These are phyloP conservation scores for Fusarium penzigii DNA, from an alignment of 2,329 filamentous ascomycete genomes.

Conservation along the genomic window DNA sequence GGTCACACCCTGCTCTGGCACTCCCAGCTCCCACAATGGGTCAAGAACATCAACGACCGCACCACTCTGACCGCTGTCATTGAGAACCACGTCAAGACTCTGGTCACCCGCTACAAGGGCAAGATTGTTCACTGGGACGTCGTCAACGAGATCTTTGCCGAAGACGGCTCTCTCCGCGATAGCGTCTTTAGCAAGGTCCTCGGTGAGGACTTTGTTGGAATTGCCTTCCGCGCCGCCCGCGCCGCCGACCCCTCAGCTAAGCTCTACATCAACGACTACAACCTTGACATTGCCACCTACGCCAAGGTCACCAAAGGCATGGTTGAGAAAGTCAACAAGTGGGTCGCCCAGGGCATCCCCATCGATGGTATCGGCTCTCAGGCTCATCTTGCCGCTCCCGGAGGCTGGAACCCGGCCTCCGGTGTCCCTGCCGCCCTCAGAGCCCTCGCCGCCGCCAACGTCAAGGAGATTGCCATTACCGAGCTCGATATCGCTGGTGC, in stretches of 20 bases:
- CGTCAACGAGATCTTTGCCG: conserved; percentile 65
- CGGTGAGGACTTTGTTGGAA: conserved; percentile 68
- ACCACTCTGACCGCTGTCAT: conserved; percentile 55
- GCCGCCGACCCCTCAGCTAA: conserved; percentile 66
- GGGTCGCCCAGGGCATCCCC: conserved; percentile 57
- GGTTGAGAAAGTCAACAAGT: conserved; percentile 61
- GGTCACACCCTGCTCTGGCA: conserved; percentile 71
- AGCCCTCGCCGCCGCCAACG: conserved; percentile 49
- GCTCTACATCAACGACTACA: conserved; percentile 77
- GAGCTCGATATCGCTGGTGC: conserved; percentile 68
- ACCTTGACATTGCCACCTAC: conserved; percentile 61
- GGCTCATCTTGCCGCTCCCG: conserved; percentile 51
- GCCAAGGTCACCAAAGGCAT: conserved; percentile 62
- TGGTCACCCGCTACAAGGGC: conserved; percentile 62
- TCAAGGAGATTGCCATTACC: conserved; percentile 64
- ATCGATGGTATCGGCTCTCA: conserved; percentile 60
- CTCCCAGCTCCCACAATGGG: conserved; percentile 60
- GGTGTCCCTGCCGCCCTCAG: conserved; percentile 50
- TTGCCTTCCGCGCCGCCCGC: conserved; percentile 69
- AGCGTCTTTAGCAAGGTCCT: conserved; percentile 68
- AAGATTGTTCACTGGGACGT: conserved; percentile 66
- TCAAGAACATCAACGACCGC: conserved; percentile 55
- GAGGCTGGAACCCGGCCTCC: conserved; percentile 52
- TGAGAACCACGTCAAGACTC: conserved; percentile 58
- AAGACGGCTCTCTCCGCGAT: conserved; percentile 59